These are phyloP conservation scores for Blastobotrys robertii DNA, from an alignment of 805 yeast genomes.

Conservation along the genomic window DNA sequence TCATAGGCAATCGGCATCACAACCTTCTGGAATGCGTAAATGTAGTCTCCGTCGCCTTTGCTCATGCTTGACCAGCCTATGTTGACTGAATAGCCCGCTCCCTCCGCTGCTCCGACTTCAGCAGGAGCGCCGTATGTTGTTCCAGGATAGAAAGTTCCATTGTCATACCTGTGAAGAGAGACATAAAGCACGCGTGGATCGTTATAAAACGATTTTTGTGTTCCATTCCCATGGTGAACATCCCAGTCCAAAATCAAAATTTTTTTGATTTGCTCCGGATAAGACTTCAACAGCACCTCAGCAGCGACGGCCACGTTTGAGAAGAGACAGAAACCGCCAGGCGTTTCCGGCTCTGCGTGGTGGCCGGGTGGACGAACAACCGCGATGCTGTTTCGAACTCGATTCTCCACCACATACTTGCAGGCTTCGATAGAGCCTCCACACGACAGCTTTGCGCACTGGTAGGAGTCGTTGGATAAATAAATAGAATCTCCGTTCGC, in stretches of 20 bases:
- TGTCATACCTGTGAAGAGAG: slow-evolving; percentile 86
- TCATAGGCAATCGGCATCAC: slow-evolving; percentile 84
- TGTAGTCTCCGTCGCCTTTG: slow-evolving; percentile 90
- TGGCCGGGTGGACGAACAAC: slow-evolving; percentile 99
- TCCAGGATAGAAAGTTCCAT: slow-evolving; percentile 91
- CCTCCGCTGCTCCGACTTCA: slow-evolving; percentile 75
- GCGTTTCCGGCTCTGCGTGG: slow-evolving; percentile 95
- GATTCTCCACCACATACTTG: slow-evolving; percentile 86
- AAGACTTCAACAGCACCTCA: slow-evolving; percentile 63
- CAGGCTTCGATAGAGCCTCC: slow-evolving; percentile 98
- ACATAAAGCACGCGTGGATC: slow-evolving; percentile 88
- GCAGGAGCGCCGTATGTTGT: slow-evolving; percentile 75
- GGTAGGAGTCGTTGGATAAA: slow-evolving; percentile 79
- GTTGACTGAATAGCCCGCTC: slow-evolving; percentile 80
- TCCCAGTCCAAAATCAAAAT: slow-evolving; percentile 94
- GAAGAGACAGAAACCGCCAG: slow-evolving; percentile 95
- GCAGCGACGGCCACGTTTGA: slow-evolving; percentile 98
- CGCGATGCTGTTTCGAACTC: slow-evolving; percentile 85
- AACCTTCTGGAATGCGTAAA: slow-evolving; percentile 79
- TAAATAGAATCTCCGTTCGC: slow-evolving; percentile 92
- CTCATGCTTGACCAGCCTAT: slow-evolving; percentile 92
- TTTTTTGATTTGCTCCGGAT: slow-evolving; percentile 80
- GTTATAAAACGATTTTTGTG: slow-evolving; percentile 82
- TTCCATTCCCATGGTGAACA: slow-evolving; percentile 98
- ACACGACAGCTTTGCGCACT: slow-evolving; percentile 84